Evolutionary conservation across 2,329 filamentous ascomycete genomes (phyloP).

Genomic region (Fusarium armeniacum): DNA sequence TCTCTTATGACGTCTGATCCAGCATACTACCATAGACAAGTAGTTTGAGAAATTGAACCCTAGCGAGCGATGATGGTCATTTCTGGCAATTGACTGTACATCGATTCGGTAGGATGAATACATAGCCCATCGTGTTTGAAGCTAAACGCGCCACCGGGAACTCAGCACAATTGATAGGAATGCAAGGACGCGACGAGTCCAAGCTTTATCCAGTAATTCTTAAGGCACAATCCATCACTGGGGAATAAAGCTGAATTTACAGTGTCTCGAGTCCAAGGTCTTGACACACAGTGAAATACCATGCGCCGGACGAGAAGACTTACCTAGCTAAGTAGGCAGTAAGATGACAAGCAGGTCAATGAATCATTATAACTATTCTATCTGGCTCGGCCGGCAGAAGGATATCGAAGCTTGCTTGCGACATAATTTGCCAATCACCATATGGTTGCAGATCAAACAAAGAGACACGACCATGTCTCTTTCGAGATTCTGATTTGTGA

Average conservation of each 20-base stretch:
- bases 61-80: not conserved
- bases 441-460: not conserved
- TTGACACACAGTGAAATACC: not conserved
- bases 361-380: not conserved
- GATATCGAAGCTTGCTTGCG: not conserved
- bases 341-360: not conserved
- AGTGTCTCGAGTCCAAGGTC: not conserved
- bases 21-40: no score
- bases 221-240: not conserved
- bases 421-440: not conserved
- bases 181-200: conserved; percentile 3
- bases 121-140: conserved; percentile 1
- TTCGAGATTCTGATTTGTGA: not conserved
- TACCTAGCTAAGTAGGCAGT: not conserved
- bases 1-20: not conserved
- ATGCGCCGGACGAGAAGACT: not conserved
- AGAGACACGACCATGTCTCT: not conserved
- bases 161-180: conserved; percentile 17
- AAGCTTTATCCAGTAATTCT: conserved; percentile 7
- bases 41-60: not conserved
- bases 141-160: not conserved
- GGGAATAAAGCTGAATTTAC: not conserved
- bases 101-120: not conserved
- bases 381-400: not conserved
- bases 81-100: conserved; percentile 6